Evolutionary conservation across 106 monocot genomes (phyloP).

Genomic region (Cymbidium sinense): DNA sequence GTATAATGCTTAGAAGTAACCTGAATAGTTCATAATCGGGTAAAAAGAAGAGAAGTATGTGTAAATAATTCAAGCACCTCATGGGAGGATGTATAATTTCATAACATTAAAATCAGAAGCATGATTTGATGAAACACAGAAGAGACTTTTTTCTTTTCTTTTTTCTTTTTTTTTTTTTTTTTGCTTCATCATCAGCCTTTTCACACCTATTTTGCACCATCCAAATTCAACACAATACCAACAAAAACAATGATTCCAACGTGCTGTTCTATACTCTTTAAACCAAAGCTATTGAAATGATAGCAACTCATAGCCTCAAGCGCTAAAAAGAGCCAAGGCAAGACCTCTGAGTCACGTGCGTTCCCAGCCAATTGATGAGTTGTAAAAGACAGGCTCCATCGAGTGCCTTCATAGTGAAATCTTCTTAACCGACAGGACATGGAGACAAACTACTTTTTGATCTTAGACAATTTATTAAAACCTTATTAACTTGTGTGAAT

Average conservation of each 20-base stretch:
- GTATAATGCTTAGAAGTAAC: constrained; percentile 82
- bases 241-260: neutral
- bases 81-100: neutral
- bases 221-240: neutral
- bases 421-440: neutral
- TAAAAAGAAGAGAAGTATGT: neutral
- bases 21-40: constrained; percentile 26
- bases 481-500: neutral
- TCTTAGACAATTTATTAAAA: neutral
- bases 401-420: neutral
- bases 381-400: neutral
- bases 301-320: neutral
- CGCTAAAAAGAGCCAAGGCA: neutral
- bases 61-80: neutral
- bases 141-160: neutral
- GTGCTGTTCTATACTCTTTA: neutral
- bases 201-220: neutral
- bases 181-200: too few relatives aligned
- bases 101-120: neutral
- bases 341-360: neutral
- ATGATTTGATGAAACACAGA: neutral
- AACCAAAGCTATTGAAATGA: neutral
- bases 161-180: too few relatives aligned
- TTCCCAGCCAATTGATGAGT: neutral
- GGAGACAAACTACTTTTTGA: neutral